Base-by-base conservation (phyloP, 2,329 filamentous ascomycete species). In the Dryadomyces quercus-mongolicae region DNA sequence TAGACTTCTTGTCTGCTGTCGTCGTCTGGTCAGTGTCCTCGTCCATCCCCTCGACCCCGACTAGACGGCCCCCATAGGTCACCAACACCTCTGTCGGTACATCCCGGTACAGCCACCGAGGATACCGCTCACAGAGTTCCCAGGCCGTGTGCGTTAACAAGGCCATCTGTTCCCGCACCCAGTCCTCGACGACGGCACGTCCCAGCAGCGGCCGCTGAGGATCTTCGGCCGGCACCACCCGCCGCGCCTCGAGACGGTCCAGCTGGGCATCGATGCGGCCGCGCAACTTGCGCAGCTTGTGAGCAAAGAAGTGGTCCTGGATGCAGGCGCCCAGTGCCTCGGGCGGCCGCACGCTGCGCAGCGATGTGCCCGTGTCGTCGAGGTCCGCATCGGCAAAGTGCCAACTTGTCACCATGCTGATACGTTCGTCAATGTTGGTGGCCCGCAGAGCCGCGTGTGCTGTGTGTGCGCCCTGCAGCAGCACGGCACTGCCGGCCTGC, bases 381-480 rank as follows among this genome's bases (percentile, higher is more conserved):
- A 51, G 38, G 40, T 51, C 49, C 6, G 49, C 49, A 16, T 51
- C 40, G 49, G 38, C 38, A 44, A 51, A 51, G 49, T 51, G 49
- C 49, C 49, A 51, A 40, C 49, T 51, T 5, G 49, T 51, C 49
- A 51, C 49, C 49, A 51, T 51, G 49, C 49, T 51, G 49, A 51
- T 51, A 40, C 49, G 49, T 40, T 51, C 49, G 16, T 34, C 38
- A 15, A 8, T 10, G 12, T 16, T 22, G 2, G 49, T 40, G 21
- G 49, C 49, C 38, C 49, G 49, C 49, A 51, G 21, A 13, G 49
- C 49, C 22, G 49, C 49, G 20, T 51, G 49, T 22, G 21, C 31
- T 15, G 49, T 51, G 49, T 51, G 49, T 10, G 49, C 49, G 5
- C 49, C 49, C 40, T 51, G 49, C 49, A 51, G 21, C 49, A 51